Evolutionary conservation across 2,329 filamentous ascomycete genomes (phyloP).

Genomic region (Hypoxylon sp.): DNA sequence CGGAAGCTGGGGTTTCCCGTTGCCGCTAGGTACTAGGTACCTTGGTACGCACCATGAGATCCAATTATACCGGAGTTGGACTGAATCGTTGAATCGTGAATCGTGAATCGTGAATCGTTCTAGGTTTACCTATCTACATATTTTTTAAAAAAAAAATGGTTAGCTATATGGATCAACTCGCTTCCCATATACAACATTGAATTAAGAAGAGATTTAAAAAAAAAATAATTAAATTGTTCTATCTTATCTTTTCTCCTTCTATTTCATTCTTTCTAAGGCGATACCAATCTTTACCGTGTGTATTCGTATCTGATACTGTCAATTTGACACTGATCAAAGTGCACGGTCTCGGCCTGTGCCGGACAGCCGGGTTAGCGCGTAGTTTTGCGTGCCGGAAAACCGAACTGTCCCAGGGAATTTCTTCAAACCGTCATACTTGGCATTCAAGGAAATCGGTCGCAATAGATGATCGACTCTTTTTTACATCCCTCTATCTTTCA

Average conservation of each 20-base stretch:
- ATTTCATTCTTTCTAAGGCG: neutral
- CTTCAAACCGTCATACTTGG: slow-evolving; percentile 46
- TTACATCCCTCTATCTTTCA: slow-evolving; percentile 32
- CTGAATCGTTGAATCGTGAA: neutral
- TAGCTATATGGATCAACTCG: neutral
- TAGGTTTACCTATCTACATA: neutral
- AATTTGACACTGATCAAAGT: slow-evolving; percentile 28
- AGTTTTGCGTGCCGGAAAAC: slow-evolving; percentile 45
- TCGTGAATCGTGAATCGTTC: too few relatives aligned
- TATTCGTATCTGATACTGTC: slow-evolving; percentile 25
- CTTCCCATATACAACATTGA: neutral
- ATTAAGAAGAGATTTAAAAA: neutral
- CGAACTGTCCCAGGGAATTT: slow-evolving; percentile 44
- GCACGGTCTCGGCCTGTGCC: slow-evolving; percentile 47
- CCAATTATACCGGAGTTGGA: neutral
- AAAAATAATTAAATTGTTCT: neutral
- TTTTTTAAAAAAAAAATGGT: too few relatives aligned
- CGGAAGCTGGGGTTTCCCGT: slow-evolving; percentile 18
- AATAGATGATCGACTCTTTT: slow-evolving; percentile 37
- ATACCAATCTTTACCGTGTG: slow-evolving; percentile 16
- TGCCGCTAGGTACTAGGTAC: slow-evolving; percentile 21
- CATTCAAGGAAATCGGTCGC: slow-evolving; percentile 38
- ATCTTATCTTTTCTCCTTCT: neutral
- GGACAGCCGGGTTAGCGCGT: slow-evolving; percentile 47
- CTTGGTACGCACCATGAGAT: slow-evolving; percentile 6